phyloP scores from a whole-genome alignment of 768 basidiomycete genomes.

The Auriculariales sp. region DNA sequence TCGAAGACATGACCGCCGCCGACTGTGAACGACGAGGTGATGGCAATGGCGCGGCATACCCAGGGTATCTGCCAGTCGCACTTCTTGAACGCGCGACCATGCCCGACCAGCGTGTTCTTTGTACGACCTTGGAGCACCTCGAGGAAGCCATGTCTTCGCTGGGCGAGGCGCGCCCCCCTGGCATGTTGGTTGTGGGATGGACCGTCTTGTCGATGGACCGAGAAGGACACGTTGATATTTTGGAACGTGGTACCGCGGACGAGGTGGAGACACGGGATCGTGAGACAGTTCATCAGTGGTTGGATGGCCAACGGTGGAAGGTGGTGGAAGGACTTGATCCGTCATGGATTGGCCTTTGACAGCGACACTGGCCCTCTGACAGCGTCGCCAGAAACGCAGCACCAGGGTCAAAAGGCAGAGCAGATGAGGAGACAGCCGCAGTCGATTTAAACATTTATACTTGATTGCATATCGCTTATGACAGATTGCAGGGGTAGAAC shows the following conservation, averaged over 20 bases:
- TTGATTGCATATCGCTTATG: too few relatives aligned
- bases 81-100: slow-evolving; percentile 91
- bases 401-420: too few relatives aligned
- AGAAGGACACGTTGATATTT: slow-evolving; percentile 50
- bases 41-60: slow-evolving; percentile 50
- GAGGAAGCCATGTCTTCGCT: slow-evolving; percentile 52
- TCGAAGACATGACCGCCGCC: slow-evolving; percentile 36
- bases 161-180: slow-evolving; percentile 85
- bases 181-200: slow-evolving; percentile 96
- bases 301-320: slow-evolving; percentile 46
- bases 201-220: slow-evolving; percentile 65
- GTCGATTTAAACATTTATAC: too few relatives aligned
- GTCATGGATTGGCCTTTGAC: slow-evolving; percentile 19
- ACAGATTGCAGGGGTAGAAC: too few relatives aligned
- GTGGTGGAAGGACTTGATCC: slow-evolving; percentile 46
- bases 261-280: slow-evolving; percentile 25
- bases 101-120: slow-evolving; percentile 78
- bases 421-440: too few relatives aligned
- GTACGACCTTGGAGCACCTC: slow-evolving; percentile 62
- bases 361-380: too few relatives aligned
- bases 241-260: slow-evolving; percentile 39
- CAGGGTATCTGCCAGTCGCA: slow-evolving; percentile 67
- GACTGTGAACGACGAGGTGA: slow-evolving; percentile 13
- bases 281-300: slow-evolving; percentile 41
- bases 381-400: too few relatives aligned